Percentiles rank a stretch among this genome's conserved stretches.
phyloP scores from a whole-genome alignment of 2,329 filamentous ascomycete genomes.

The Trichoderma atroviride region DNA sequence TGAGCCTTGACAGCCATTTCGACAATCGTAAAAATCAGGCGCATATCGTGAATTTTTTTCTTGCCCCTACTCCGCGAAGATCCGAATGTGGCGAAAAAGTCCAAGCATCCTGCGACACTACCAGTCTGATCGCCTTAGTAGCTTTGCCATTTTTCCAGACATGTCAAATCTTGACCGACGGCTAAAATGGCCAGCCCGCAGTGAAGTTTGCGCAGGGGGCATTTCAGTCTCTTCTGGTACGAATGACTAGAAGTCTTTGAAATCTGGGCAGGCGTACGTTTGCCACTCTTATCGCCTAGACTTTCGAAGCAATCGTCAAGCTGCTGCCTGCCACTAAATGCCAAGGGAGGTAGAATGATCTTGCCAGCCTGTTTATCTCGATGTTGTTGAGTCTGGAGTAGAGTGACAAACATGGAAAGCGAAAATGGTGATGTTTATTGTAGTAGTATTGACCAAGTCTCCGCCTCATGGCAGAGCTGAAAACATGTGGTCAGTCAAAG shows the following conservation, averaged over 20 bases:
- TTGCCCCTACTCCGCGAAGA: background rate
- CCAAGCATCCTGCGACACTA: conserved; percentile 21
- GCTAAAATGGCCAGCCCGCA: background rate
- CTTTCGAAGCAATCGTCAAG: background rate
- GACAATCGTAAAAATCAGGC: background rate
- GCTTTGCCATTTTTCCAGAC: background rate
- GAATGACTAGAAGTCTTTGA: background rate
- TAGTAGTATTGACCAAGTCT: background rate
- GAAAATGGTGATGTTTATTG: background rate
- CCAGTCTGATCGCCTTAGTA: conserved; percentile 12
- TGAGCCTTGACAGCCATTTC: background rate
- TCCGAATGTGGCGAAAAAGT: conserved; percentile 5
- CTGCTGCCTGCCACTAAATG: background rate
- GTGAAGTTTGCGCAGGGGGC: background rate
- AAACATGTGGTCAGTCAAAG: conserved; percentile 3
- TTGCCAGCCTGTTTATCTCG: background rate
- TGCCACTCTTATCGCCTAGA: background rate
- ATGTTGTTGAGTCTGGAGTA: background rate
- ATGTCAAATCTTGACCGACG: background rate
- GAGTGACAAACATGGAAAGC: background rate
- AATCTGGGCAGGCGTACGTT: background rate
- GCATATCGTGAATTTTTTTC: conserved; percentile 5
- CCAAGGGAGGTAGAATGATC: background rate
- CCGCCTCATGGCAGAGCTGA: background rate
- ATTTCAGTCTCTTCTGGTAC: background rate